These are phyloP conservation scores for Singerocomus inundabilis DNA, from an alignment of 1,284 basidiomycete species.

Conservation along the genomic window DNA sequence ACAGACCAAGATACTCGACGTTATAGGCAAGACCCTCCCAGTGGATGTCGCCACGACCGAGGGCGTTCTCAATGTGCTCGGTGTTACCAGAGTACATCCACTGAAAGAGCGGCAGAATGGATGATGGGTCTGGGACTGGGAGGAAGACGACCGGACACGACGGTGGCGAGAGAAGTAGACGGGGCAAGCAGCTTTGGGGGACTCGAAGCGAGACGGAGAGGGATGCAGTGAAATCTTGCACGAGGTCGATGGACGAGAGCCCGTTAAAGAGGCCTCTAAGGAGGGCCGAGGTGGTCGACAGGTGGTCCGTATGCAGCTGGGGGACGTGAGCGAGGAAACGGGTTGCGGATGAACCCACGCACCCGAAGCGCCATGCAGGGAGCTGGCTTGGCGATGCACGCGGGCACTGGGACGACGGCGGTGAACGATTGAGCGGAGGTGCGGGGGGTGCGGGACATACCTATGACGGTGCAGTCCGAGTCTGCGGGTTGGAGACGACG, in stretches of 20 bases:
- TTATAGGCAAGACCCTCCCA: conserved; percentile 82
- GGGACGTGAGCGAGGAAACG: background rate
- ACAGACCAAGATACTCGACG: conserved; percentile 74
- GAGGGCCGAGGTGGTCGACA: conserved; percentile 70
- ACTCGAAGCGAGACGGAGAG: conserved; percentile 36
- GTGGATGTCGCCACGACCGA: conserved; percentile 56
- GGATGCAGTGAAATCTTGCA: conserved; percentile 33
- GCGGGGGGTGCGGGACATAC: conserved; percentile 21
- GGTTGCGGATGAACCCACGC: conserved; percentile 18
- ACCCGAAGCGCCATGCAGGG: conserved; percentile 65
- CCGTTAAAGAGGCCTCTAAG: conserved; percentile 67
- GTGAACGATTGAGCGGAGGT: conserved; percentile 4
- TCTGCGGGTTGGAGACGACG: no score
- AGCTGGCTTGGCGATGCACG: conserved; percentile 36
- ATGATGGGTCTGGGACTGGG: conserved; percentile 74
- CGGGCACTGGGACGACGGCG: background rate
- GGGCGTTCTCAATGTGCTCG: conserved; percentile 55
- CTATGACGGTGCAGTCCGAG: no score
- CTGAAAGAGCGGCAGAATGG: conserved; percentile 68
- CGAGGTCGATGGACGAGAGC: conserved; percentile 57
- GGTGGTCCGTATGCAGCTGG: conserved; percentile 71
- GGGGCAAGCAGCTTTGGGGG: conserved; percentile 56
- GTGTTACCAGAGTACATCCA: conserved; percentile 78
- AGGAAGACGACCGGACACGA: conserved; percentile 67
- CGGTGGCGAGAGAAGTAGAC: conserved; percentile 58